A percentile compares a stretch with the other conserved stretches of the same genome.
These are phyloP conservation scores for Pleurotus cornucopiae DNA, from an alignment of 768 basidiomycete species.

Conservation along the genomic window DNA sequence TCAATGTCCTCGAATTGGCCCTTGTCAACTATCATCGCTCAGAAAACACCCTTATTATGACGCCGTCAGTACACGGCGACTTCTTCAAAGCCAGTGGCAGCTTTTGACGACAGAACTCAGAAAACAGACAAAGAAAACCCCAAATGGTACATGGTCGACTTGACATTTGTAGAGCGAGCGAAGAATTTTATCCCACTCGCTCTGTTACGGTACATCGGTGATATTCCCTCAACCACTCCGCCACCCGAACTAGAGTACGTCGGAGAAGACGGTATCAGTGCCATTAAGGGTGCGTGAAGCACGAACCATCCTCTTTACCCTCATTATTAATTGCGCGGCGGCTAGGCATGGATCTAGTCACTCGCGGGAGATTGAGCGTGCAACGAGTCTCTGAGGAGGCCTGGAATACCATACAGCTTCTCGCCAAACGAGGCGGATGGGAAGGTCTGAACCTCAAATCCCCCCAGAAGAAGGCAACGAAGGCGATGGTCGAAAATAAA, in stretches of 20 bases:
- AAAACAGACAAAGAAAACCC: conserved; percentile 76
- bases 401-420: conserved; percentile 53
- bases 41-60: conserved; percentile 81
- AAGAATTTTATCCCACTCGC: conserved; percentile 74
- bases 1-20: conserved; percentile 5
- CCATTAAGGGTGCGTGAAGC: conserved; percentile 52
- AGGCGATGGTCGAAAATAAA: not conserved
- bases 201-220: conserved; percentile 64
- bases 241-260: conserved; percentile 54
- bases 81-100: too few species aligned
- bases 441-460: conserved; percentile 40
- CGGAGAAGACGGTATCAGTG: conserved; percentile 51
- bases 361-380: conserved; percentile 80
- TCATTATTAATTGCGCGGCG: not conserved
- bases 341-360: conserved; percentile 74
- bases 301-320: not conserved
- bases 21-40: conserved; percentile 5
- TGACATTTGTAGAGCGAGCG: conserved; percentile 62
- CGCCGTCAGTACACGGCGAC: conserved; percentile 35
- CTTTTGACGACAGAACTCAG: conserved; percentile 27
- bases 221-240: conserved; percentile 16
- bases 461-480: conserved; percentile 16
- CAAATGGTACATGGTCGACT: conserved; percentile 92
- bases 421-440: conserved; percentile 82
- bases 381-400: conserved; percentile 69